Evolutionary conservation across 305 asterid genomes (phyloP).

Genomic region (Solanum chacoense): DNA sequence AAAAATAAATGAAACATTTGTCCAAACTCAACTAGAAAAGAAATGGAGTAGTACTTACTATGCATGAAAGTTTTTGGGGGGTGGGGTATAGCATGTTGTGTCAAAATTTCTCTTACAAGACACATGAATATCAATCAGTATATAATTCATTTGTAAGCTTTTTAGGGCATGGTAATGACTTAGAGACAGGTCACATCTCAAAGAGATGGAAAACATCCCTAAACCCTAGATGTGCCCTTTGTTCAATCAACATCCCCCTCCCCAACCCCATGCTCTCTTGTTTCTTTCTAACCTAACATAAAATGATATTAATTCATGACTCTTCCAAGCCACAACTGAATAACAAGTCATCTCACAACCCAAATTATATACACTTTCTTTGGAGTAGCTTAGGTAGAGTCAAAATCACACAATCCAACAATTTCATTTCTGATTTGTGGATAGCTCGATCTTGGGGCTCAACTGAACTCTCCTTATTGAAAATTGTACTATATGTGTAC

Average conservation of each 20-base stretch:
- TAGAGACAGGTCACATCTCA: constrained; percentile 21
- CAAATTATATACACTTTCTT: constrained; percentile 6
- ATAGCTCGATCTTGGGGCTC: neutral
- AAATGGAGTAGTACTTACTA: neutral
- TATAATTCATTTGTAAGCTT: neutral
- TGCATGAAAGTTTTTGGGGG: neutral
- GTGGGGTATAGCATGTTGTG: constrained; percentile 12
- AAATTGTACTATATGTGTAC: neutral
- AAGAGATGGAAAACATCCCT: constrained; percentile 15
- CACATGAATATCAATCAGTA: constrained; percentile 21
- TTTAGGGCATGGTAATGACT: constrained; percentile 11
- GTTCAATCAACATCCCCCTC: constrained; percentile 10
- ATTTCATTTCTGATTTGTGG: neutral
- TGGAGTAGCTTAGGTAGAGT: constrained; percentile 13
- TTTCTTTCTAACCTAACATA: constrained; percentile 11
- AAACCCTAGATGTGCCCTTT: constrained; percentile 18
- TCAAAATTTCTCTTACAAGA: constrained; percentile 22
- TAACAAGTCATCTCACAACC: neutral
- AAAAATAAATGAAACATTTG: neutral
- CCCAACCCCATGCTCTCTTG: constrained; percentile 3
- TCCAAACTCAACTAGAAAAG: neutral
- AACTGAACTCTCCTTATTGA: neutral
- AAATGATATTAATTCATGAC: neutral
- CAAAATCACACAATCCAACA: constrained; percentile 15
- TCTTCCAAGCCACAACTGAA: constrained; percentile 11